These are phyloP conservation scores for Kluyveromyces dobzhanskii DNA, from an alignment of 805 yeast genomes.

Conservation along the genomic window DNA sequence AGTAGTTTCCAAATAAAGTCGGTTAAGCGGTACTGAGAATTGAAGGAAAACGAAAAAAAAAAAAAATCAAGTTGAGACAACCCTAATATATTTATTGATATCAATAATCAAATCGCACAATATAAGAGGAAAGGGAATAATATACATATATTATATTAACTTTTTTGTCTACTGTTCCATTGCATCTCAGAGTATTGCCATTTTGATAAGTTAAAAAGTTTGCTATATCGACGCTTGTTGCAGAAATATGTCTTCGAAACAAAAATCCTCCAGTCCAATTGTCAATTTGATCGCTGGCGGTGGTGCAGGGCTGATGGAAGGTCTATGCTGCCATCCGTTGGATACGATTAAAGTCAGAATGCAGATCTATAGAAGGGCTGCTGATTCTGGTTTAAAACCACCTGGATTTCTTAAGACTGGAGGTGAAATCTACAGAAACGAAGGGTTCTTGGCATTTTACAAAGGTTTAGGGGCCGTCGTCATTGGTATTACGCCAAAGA, in stretches of 20 bases:
- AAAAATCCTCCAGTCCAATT: slow-evolving; percentile 36
- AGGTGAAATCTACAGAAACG: slow-evolving; percentile 62
- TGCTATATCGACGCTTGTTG: no score
- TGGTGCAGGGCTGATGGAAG: slow-evolving; percentile 94
- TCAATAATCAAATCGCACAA: no score
- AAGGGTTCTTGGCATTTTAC: slow-evolving; percentile 78
- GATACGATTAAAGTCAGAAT: slow-evolving; percentile 96
- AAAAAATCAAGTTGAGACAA: no score
- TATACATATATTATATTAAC: no score
- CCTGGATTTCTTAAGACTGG: slow-evolving; percentile 88
- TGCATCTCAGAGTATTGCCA: no score
- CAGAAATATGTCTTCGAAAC: slow-evolving; percentile 21
- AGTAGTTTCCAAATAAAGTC: no score
- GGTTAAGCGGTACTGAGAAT: no score
- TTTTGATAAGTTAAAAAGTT: no score
- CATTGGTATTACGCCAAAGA: slow-evolving; percentile 94
- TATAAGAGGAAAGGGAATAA: no score
- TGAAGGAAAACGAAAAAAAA: no score
- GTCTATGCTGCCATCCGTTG: slow-evolving; percentile 96
- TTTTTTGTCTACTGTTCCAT: no score
- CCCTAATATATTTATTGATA: no score
- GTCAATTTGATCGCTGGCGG: slow-evolving; percentile 87
- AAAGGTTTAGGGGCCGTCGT: slow-evolving; percentile 97
- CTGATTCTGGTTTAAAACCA: slow-evolving; percentile 48
- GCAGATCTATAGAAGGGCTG: slow-evolving; percentile 74